Evolutionary conservation across 495 filamentous ascomycete genomes (phyloP), one percentile per base, ranked within the genome.

Genomic region (Hypoxylon crocopeplum): DNA sequence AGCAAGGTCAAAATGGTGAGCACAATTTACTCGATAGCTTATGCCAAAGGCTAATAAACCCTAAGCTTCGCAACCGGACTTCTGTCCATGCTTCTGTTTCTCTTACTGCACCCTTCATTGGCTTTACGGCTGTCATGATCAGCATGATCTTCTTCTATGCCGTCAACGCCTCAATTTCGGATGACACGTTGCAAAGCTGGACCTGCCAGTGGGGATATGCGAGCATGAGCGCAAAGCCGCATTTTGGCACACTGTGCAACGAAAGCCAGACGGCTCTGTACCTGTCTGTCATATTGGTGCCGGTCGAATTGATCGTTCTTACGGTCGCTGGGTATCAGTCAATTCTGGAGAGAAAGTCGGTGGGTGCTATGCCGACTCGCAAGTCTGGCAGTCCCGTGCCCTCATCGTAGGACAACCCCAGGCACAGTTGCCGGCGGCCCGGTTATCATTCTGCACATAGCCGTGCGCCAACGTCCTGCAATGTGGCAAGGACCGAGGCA

Each of bases 81-180:
- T 44, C 65, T 12, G 38, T 73, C n/a, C 73, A 78, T 62, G 72
- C 68, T 12, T 39, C 75, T 11, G 17, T 77, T 20, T 71, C 74
- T 27, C 67, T 80, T 49, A 44, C 66, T 24, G 67, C 73, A 1
- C 77, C 81, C 3, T 52, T 76, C 17, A 38, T 79, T 45, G 70
- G 73, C 42, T 68, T 83, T 40, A 62, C 70, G 34, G 78, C 75
- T 37, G 73, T 73, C n/a, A 62, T 83, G 52, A 71, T 83, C 53
- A 75, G 75, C 58, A 75, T 79, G 48, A 65, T 73, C 41, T 79
- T 83, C 69, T 83, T 78, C 70, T 84, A 84, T 57, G 72, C 69
- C 40, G 75, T 80, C 70, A 81, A 83, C 54, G 60, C 75, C 19
- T 82, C 80, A 1, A 63, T 63, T 33, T 71, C 65, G 5, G 67